Evolutionary conservation across 2,329 filamentous ascomycete genomes (phyloP), one percentile per base, ranked within the genome.

Genomic region (Claviceps arundinis): DNA sequence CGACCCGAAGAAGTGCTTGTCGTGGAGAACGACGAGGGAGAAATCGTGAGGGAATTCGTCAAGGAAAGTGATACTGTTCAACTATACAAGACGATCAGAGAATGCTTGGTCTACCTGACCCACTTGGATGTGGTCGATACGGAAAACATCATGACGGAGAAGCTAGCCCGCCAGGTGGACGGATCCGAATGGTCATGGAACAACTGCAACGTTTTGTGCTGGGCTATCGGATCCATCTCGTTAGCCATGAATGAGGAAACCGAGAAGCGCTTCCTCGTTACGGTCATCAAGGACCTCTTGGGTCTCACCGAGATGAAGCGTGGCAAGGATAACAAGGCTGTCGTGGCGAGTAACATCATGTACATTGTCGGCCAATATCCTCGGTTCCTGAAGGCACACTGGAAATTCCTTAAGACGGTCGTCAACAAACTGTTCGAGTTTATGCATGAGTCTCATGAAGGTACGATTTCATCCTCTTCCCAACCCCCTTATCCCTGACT

Each of bases 391-490:
- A 98, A 98, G 74, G 93, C 93, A 1, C 93, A 98, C 69, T 98
- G 93, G 93, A 98, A 98, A 68, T 98, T 98, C 72, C 75, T 98
- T 52, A 98, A 98, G 81, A 98, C 93, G 2, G 93, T 98, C 17
- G 93, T 98, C 64, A 98, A 98, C 73, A 98, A 98, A 74, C 79
- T 98, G 5, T 98, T 98, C 63, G 93, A 98, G 72, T 98, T 98
- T 66, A 98, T 98, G 93, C 93, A 98, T 68, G 93, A 98, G 70
- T 97, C 93, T 1, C 93, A 98, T 64, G 93, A 98, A 74, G 93
- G 87, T 84, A 70, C 61, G 77, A 34, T 22, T 22, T 37, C 4
- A 5, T 22, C 13, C 13, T 30, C 13, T 8, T 16, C n/a, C 3
- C 7, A 16, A n/a, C 14, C 26, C 8, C 9, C 16, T 24, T 30